Percentiles rank a stretch among this genome's conserved stretches.
Conservation (phyloP, 495 filamentous ascomycete species). For the Pseudotulostoma volvatum region DNA sequence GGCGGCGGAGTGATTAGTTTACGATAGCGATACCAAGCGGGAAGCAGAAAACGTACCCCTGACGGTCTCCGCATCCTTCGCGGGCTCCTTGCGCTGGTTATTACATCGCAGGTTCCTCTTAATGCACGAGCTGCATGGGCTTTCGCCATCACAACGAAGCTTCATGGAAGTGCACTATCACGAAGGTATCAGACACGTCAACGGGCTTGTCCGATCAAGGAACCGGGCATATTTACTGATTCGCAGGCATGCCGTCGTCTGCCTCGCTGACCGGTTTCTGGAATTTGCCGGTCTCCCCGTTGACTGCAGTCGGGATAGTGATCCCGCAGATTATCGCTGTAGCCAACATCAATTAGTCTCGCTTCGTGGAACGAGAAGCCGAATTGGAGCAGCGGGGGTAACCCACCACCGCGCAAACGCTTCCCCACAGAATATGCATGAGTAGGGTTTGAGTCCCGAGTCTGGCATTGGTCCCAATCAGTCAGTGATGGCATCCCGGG, state of each 20-base stretch:
- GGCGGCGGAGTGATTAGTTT: constrained; percentile 2
- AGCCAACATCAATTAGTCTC: neutral
- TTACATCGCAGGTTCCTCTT: constrained; percentile 30
- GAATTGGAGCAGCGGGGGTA: too few species aligned
- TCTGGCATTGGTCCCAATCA: constrained; percentile 11
- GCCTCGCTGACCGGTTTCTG: constrained; percentile 30
- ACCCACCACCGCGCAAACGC: constrained; percentile 30
- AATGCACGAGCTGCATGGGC: constrained; percentile 31
- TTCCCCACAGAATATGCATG: constrained; percentile 28
- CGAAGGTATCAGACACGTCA: neutral
- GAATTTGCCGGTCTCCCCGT: constrained; percentile 27
- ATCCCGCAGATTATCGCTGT: constrained; percentile 31
- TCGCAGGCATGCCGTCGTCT: constrained; percentile 31
- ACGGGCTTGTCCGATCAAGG: too few species aligned
- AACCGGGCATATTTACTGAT: constrained; percentile 28
- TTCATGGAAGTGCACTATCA: constrained; percentile 35
- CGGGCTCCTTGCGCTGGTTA: constrained; percentile 14
- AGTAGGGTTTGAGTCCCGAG: constrained; percentile 30
- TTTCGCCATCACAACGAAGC: constrained; percentile 32
- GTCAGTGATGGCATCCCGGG: neutral
- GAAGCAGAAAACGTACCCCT: constrained; percentile 7
- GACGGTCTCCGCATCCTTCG: constrained; percentile 5
- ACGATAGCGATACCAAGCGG: neutral
- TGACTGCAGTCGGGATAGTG: constrained; percentile 27
- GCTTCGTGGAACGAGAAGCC: neutral